Base-by-base conservation (phyloP, 2,329 filamentous ascomycete species). In the Aureobasidium lini region DNA sequence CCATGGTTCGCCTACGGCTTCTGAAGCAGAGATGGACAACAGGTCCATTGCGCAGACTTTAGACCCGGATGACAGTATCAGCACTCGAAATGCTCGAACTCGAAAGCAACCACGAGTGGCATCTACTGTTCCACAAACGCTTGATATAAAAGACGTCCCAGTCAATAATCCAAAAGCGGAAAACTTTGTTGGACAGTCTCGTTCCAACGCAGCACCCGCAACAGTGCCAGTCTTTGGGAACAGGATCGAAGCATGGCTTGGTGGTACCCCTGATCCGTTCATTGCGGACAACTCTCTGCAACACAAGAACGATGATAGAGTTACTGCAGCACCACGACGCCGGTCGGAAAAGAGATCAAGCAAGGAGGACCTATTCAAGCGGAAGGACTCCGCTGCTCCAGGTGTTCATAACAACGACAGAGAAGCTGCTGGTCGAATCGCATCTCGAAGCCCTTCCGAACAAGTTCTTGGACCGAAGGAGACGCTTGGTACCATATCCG, bases 161-260 rank as follows among this genome's bases (percentile, higher is more conserved):
- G 18, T 31, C 42, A 29, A 23, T n/a, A 8, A 4, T 16, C 40
- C 42, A 31, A 57, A n/a, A 42, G 23, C 9, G 32, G 7, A 13
- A 6, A 29, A 6, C 5, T 16, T 18, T 23, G 13, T 39, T 13
- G 28, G 34, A n/a, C 28, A 7, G 29, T 34, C 29, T 6, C 6
- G 15, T 11, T 11, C 37, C 2, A 37, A 57, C 10, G 8, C 29
- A 34, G 15, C 13, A n/a, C 16, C 40, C 3, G 13, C 52, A 6
- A 2, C 32, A 31, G 68, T 74, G 18, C 77, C 77, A 47, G 73
- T 78, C 13, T 76, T 77, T 59, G 75, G 73, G 18, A 78, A 67
- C 56, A 81, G 82, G 49, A 79, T 87, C 29, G 81, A 86, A 69
- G 81, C 82, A 50, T 87, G 84, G 84, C 76, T 87, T 6, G 78